Conservation (phyloP, 2,329 filamentous ascomycete species). For the Epichloe brachyelytri region DNA sequence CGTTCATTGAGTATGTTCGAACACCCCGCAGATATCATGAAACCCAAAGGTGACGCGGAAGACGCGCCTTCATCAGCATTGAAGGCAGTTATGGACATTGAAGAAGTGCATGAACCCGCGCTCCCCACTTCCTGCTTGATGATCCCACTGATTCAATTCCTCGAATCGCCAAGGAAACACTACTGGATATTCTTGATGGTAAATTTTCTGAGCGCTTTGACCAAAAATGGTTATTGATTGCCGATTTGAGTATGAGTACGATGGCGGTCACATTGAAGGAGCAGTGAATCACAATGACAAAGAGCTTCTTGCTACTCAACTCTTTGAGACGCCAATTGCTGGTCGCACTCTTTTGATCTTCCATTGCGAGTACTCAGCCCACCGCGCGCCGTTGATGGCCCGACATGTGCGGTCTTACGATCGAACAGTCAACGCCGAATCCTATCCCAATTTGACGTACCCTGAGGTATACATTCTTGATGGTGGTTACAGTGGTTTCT, state of each 20-base stretch:
- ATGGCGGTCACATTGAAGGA: constrained; percentile 86
- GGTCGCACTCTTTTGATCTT: constrained; percentile 75
- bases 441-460: constrained; percentile 82
- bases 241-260: constrained; percentile 97
- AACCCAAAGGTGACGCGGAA: constrained; percentile 53
- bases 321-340: constrained; percentile 57
- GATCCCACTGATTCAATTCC: constrained; percentile 78
- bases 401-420: constrained; percentile 85
- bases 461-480: constrained; percentile 96
- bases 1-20: constrained; percentile 98
- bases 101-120: constrained; percentile 58
- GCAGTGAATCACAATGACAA: constrained; percentile 97
- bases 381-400: constrained; percentile 92
- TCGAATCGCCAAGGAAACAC: constrained; percentile 67
- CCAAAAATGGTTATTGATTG: constrained; percentile 84
- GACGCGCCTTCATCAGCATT: constrained; percentile 33
- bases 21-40: constrained; percentile 75
- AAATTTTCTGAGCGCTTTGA: constrained; percentile 66
- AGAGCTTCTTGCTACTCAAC: constrained; percentile 64
- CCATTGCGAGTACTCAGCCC: constrained; percentile 97
- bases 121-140: constrained; percentile 70
- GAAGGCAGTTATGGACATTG: constrained; percentile 71
- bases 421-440: constrained; percentile 70
- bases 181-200: constrained; percentile 79
- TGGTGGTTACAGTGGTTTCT: constrained; percentile 93